phyloP scores from a whole-genome alignment of 805 yeast species.

The Brettanomyces sp. region DNA sequence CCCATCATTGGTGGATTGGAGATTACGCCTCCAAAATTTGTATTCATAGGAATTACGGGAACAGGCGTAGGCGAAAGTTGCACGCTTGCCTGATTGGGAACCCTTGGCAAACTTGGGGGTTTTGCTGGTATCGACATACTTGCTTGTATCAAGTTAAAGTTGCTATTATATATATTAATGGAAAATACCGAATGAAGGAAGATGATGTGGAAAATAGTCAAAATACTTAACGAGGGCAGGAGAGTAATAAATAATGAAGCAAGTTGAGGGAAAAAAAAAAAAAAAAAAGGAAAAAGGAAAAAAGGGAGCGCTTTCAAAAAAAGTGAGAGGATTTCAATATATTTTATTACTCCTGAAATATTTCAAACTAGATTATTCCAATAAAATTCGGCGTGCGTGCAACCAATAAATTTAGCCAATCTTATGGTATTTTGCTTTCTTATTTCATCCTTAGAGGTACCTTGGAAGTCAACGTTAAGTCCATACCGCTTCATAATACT shows the following conservation, averaged over 20 bases:
- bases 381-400: conserved; percentile 21
- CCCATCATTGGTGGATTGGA: background rate
- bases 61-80: background rate
- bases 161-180: too few species aligned
- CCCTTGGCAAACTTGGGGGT: background rate
- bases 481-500: conserved; percentile 14
- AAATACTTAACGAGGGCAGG: too few species aligned
- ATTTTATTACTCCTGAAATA: too few species aligned
- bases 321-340: too few species aligned
- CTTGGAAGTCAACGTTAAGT: conserved; percentile 1
- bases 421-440: conserved; percentile 17
- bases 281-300: background rate
- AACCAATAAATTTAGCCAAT: conserved; percentile 23
- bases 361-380: conserved; percentile 9
- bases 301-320: too few species aligned
- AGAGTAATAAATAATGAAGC: too few species aligned
- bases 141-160: too few species aligned
- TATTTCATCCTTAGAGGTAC: background rate
- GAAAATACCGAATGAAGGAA: too few species aligned
- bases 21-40: background rate
- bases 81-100: background rate
- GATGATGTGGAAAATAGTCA: too few species aligned
- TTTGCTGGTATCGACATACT: conserved; percentile 1
- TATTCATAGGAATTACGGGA: background rate
- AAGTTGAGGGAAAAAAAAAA: too few species aligned